Evolutionary conservation across 78 protist genomes (phyloP).

Genomic region (Monocercomonoides exilis): DNA sequence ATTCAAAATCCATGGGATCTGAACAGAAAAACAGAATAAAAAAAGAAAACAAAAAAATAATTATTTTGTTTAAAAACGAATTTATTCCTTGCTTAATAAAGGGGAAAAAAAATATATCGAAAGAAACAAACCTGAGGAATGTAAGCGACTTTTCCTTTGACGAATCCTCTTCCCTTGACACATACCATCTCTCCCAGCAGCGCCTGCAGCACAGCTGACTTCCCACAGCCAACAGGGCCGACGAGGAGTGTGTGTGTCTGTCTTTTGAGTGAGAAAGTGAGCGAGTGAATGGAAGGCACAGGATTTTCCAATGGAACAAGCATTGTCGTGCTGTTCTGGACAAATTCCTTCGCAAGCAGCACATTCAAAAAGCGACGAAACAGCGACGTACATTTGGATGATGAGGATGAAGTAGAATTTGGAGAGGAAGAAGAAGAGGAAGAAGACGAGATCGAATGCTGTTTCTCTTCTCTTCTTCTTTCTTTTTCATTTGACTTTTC

Average conservation of each 20-base stretch:
- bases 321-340: no score
- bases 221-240: slow-evolving; percentile 41
- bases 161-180: neutral
- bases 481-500: no score
- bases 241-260: neutral
- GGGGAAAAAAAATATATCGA: neutral
- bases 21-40: no score
- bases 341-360: no score
- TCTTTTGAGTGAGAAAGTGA: neutral
- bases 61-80: neutral
- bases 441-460: no score
- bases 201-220: slow-evolving; percentile 25
- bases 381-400: no score
- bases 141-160: slow-evolving; percentile 16
- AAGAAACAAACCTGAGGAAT: slow-evolving; percentile 34
- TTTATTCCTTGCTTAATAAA: neutral
- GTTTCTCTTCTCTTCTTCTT: no score
- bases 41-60: neutral
- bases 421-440: neutral
- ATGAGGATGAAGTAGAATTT: neutral
- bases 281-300: no score
- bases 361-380: no score
- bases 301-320: no score
- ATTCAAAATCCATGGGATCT: slow-evolving; percentile 12
- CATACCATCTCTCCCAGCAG: slow-evolving; percentile 31